Evolutionary conservation across 2,329 filamentous ascomycete genomes (phyloP).

Genomic region (Pseudogymnoascus sp.): DNA sequence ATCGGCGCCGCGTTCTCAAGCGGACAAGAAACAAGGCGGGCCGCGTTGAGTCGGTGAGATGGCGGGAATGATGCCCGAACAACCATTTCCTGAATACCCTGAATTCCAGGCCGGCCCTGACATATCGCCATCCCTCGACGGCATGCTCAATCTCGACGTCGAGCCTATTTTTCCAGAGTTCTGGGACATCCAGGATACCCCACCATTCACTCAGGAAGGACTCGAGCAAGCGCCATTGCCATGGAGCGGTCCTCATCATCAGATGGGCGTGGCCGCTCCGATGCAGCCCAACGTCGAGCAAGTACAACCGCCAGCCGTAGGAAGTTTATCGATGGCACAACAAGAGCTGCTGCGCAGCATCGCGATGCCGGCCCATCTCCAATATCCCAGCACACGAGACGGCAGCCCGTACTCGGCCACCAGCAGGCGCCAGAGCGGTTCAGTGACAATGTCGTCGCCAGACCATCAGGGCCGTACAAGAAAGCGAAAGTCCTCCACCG

Average conservation of each 20-base stretch:
- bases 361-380: slow-evolving; percentile 55
- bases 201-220: slow-evolving; percentile 23
- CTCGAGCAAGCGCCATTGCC: slow-evolving; percentile 27
- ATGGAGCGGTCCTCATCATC: slow-evolving; percentile 25
- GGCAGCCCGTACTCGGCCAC: slow-evolving; percentile 49
- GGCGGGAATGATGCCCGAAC: slow-evolving; percentile 5
- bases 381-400: slow-evolving; percentile 34
- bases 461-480: slow-evolving; percentile 44
- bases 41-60: neutral
- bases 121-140: neutral
- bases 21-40: neutral
- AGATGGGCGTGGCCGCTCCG: slow-evolving; percentile 16
- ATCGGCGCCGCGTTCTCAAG: neutral
- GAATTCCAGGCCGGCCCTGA: slow-evolving; percentile 3
- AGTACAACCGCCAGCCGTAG: slow-evolving; percentile 23
- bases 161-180: slow-evolving; percentile 21
- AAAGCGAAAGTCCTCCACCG: slow-evolving; percentile 64
- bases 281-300: slow-evolving; percentile 17
- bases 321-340: slow-evolving; percentile 46
- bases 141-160: slow-evolving; percentile 10
- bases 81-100: slow-evolving; percentile 5
- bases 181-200: slow-evolving; percentile 23
- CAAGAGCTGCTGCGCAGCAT: slow-evolving; percentile 54
- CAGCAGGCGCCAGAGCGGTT: slow-evolving; percentile 38
- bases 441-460: slow-evolving; percentile 47